Evolutionary conservation across 768 basidiomycete genomes (phyloP), one percentile per base, ranked within the genome.

Genomic region (Boletus patriciae): DNA sequence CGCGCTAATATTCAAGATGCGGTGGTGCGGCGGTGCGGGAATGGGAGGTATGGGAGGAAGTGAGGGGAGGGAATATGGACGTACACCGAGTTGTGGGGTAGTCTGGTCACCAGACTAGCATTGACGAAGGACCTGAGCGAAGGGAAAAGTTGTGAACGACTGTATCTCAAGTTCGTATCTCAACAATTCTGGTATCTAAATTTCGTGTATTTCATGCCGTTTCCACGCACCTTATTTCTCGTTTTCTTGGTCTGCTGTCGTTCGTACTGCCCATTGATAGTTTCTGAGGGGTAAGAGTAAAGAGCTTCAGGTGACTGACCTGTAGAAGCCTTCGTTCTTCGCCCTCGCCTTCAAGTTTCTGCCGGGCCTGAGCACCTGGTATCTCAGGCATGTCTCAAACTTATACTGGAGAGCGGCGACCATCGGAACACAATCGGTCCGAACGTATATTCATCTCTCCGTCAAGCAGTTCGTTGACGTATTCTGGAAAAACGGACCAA

Each of bases 371-470:
- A 71, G 50, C 55, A 79, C 15, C 58, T 78, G 27, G 48, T 78
- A 36, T 76, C 78, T 46, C 73, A 72, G n/a, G n/a, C n/a, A n/a
- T 40, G 73, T 82, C 34, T 80, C 77, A 52, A 69, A 59, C 8
- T 10, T 10, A 41, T 59, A 70, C 52, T 82, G 80, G 80, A 68
- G 78, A 54, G 60, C 66, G 21, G 61, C 76, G 42, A 75, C 76
- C 27, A 50, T 76, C 23, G 69, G 67, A 37, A 72, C 69, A 6
- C 73, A 78, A 6, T 55, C 66, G 33, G 63, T 82, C 19, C 82
- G 80, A 79, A 72, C 73, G 4, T 54, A 61, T 25, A 63, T 70
- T 38, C 59, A 38, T 37, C 65, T 70, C 40, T 59, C 57, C 50
- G 52, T 72, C 58, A 41, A 59, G n/a, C 70, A 70, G 47, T 67